Conservation (phyloP, 495 filamentous ascomycete genomes). For the Xylaria telfairii region DNA sequence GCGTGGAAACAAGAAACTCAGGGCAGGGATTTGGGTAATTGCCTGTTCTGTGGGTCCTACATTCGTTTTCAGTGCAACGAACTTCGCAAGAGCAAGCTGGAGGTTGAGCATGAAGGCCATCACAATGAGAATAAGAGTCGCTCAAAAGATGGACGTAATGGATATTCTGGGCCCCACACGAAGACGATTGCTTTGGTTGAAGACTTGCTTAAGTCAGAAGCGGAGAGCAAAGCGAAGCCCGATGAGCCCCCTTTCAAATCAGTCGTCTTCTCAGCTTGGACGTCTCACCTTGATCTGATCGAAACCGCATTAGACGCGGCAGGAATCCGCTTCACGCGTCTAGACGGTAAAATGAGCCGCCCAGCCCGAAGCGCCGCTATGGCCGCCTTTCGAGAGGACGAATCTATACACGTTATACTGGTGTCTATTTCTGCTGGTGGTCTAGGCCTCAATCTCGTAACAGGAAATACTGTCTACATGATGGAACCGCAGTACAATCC, state of each 20-base stretch:
- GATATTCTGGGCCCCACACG: conserved; percentile 86
- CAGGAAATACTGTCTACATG: conserved; percentile 84
- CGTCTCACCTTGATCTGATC: conserved; percentile 90
- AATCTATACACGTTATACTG: conserved; percentile 75
- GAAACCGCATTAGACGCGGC: conserved; percentile 77
- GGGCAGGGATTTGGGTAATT: conserved; percentile 50
- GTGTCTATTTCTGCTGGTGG: conserved; percentile 93
- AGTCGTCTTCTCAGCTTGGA: conserved; percentile 95
- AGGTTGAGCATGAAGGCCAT: conserved; percentile 61
- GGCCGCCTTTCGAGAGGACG: conserved; percentile 75
- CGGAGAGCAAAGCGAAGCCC: conserved; percentile 63
- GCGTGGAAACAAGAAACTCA: conserved; percentile 49
- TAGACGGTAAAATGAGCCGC: conserved; percentile 88
- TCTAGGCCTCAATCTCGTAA: conserved; percentile 87
- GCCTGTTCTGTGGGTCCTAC: conserved; percentile 68
- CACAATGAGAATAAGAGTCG: conserved; percentile 58
- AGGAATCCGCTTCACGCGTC: conserved; percentile 72
- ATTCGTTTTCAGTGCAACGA: conserved; percentile 65
- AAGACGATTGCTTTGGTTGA: conserved; percentile 83
- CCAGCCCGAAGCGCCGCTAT: conserved; percentile 73
- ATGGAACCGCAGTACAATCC: conserved; percentile 99
- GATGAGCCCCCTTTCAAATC: conserved; percentile 77
- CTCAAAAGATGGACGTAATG: conserved; percentile 70
- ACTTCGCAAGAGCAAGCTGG: conserved; percentile 68
- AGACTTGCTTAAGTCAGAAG: conserved; percentile 64